Evolutionary conservation across 1,139 yeast genomes (phyloP).

Genomic region (Tardiomyces blankii): DNA sequence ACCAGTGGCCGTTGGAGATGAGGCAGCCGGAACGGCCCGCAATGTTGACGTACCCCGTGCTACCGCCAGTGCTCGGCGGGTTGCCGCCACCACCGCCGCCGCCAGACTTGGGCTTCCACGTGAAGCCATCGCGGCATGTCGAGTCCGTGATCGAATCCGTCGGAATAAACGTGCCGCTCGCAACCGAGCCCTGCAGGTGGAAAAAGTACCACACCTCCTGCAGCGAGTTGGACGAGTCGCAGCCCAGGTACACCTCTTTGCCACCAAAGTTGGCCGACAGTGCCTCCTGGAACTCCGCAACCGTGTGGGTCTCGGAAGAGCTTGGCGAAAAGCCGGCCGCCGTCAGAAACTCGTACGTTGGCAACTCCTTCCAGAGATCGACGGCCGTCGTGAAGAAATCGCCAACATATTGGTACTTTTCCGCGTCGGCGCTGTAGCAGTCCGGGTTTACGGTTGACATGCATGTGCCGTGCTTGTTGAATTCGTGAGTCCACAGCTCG

Average conservation of each 20-base stretch:
- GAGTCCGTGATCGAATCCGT: constrained; percentile 47
- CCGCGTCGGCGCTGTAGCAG: constrained; percentile 42
- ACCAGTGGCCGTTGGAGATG: constrained; percentile 81
- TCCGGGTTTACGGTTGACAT: constrained; percentile 63
- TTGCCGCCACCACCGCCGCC: constrained; percentile 20
- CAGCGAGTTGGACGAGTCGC: constrained; percentile 56
- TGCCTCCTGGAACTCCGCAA: constrained; percentile 53
- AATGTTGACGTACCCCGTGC: constrained; percentile 69
- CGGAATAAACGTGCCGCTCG: constrained; percentile 51
- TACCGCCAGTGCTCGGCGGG: constrained; percentile 29
- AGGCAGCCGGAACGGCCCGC: constrained; percentile 83
- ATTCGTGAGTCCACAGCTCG: constrained; percentile 83
- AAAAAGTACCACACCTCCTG: constrained; percentile 91
- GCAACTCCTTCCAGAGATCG: constrained; percentile 48
- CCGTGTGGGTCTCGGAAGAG: constrained; percentile 47
- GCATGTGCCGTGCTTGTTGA: constrained; percentile 93
- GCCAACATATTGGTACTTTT: constrained; percentile 50
- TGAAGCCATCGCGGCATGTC: constrained; percentile 63
- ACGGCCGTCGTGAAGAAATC: constrained; percentile 69
- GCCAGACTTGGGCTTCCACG: constrained; percentile 62
- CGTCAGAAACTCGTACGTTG: constrained; percentile 59
- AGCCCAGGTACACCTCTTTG: constrained; percentile 54
- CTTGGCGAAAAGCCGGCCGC: constrained; percentile 65
- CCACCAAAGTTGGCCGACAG: constrained; percentile 38
- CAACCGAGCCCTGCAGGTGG: constrained; percentile 63